These are phyloP conservation scores for Rhynchospora tenuis DNA, from an alignment of 176 grass and related monocot genomes.

Conservation along the genomic window DNA sequence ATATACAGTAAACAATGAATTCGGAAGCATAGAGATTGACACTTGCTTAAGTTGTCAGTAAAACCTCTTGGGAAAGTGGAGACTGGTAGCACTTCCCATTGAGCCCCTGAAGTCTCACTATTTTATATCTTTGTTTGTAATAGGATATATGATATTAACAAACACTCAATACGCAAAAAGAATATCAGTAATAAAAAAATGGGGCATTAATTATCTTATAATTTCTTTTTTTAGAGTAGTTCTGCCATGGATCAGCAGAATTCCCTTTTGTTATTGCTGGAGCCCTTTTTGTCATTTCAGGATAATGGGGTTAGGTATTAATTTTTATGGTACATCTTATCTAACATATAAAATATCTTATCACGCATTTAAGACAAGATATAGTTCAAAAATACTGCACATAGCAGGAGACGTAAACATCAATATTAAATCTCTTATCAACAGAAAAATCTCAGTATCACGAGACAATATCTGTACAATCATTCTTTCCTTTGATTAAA, in stretches of 20 bases:
- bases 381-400: not conserved
- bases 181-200: not conserved
- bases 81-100: not conserved
- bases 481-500: not conserved
- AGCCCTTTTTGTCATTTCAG: not conserved
- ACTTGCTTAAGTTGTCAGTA: not conserved
- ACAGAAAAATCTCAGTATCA: not conserved
- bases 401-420: not conserved
- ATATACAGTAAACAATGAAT: not conserved
- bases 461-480: not conserved
- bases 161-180: not conserved
- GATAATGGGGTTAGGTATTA: not conserved
- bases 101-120: not conserved
- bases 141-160: not conserved
- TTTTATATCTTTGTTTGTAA: not conserved
- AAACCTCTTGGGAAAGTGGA: not conserved
- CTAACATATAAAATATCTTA: slow-evolving; percentile 8
- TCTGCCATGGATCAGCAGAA: too few species aligned
- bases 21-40: not conserved
- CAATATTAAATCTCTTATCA: not conserved
- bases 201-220: not conserved
- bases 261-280: not conserved
- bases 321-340: not conserved
- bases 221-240: not conserved
- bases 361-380: not conserved